phyloP scores from a whole-genome alignment of 176 grass and related monocot genomes.

The Eleusine indica region DNA sequence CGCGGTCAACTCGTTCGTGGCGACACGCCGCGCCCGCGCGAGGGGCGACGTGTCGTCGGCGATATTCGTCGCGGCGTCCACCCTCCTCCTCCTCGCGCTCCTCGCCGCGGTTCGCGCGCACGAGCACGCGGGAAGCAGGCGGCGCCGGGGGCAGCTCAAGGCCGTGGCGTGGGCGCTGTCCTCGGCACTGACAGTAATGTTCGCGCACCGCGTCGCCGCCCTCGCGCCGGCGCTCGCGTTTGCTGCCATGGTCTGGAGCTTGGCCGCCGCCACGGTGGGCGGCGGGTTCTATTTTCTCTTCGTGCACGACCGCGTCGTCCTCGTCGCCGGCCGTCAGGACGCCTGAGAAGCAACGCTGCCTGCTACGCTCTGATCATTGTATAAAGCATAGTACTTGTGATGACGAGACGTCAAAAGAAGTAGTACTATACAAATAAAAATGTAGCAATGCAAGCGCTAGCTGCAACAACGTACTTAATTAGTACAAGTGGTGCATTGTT shows the following conservation, averaged over 20 bases:
- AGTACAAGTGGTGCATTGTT: too few relatives aligned
- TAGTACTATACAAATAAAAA: too few relatives aligned
- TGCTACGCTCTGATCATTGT: background rate
- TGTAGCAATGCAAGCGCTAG: too few relatives aligned
- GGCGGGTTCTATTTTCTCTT: slow-evolving; percentile 52
- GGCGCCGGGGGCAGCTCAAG: slow-evolving; percentile 21
- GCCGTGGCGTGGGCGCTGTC: slow-evolving; percentile 41
- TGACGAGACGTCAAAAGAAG: too few relatives aligned
- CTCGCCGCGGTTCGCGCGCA: slow-evolving; percentile 25
- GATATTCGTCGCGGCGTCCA: background rate
- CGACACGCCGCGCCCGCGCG: background rate
- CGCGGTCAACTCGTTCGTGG: background rate
- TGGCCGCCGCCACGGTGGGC: slow-evolving; percentile 36
- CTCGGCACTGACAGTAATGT: slow-evolving; percentile 32
- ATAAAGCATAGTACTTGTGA: too few relatives aligned
- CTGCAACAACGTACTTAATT: too few relatives aligned
- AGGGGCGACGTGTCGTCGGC: background rate
- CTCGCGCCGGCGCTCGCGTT: background rate
- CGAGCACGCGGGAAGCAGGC: background rate
- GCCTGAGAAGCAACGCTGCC: background rate
- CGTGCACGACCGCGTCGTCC: background rate
- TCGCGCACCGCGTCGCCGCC: slow-evolving; percentile 38
- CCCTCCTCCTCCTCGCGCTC: background rate
- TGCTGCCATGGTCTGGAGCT: slow-evolving; percentile 37
- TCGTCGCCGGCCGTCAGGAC: background rate